Base-by-base conservation (phyloP, 805 yeast genomes). In the Metschnikowia orientalis region DNA sequence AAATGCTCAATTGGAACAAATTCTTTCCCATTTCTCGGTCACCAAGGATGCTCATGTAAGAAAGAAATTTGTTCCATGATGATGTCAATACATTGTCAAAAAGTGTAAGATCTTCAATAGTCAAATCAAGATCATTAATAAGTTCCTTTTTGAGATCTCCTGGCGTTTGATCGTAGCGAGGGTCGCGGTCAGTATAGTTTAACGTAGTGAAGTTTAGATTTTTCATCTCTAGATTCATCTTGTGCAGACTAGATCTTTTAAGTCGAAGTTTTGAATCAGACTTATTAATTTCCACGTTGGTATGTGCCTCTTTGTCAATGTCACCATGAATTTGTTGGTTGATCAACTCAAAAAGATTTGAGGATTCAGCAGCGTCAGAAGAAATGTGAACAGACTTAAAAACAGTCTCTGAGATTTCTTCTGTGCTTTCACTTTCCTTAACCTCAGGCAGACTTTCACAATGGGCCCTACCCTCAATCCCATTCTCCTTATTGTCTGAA, bases 11-110 rank as follows among this genome's bases (percentile, higher is more conserved):
- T 9, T 60, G 62, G 0, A 83, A 30, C 82, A 89, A 81, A 31
- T 75, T 71, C 1, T 77, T 75, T 0, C 81, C 83, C 15, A 69
- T 62, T 44, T 83, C 92, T 42, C 90, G 62, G 18, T 78, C 86
- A 0, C 85, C 87, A 15, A 78, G 71, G 30, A 75, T 77, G 38
- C 77, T 71, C 73, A 82, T 69, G 44, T 79, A 74, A 1, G 89
- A 77, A 18, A 79, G 65, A 54, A 88, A 79, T 59, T 82, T 83
- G 47, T 87, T 84, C 96, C 97, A 90, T 0, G 95, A 81, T 0
- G 97, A 90, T 0, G 88, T 75, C 1, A 87, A 81, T 2, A 89
- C 78, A 50, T 85, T 82, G 54, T 89, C 97, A 33, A 74, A 60
- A 3, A 87, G 64, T 31, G 74, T 78, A 27, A 85, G 59, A 23